Evolutionary conservation across 2,329 filamentous ascomycete species (phyloP).

Genomic region (Botrytis byssoidea): DNA sequence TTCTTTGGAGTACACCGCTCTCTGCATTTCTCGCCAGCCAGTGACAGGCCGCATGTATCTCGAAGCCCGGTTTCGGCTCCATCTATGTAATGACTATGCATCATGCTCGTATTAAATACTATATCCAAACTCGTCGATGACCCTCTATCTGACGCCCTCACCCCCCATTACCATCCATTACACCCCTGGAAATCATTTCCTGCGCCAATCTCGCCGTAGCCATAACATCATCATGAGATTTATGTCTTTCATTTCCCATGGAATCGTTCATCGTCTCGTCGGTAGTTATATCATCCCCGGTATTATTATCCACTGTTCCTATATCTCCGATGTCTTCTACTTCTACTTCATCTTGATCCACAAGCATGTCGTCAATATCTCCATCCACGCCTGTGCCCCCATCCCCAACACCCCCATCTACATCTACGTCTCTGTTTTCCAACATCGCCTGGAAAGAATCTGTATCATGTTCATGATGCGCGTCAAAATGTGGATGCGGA

Average conservation of each 20-base stretch:
- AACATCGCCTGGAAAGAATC: slow-evolving; percentile 35
- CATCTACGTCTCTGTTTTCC: slow-evolving; percentile 6
- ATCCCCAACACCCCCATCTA: slow-evolving; percentile 10
- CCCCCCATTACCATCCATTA: not conserved
- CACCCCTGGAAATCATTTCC: slow-evolving; percentile 7
- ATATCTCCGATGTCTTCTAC: slow-evolving; percentile 7
- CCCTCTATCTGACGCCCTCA: not conserved
- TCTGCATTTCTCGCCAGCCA: not conserved
- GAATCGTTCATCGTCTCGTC: not conserved
- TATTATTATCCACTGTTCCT: slow-evolving; percentile 1
- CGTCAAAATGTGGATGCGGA: slow-evolving; percentile 20
- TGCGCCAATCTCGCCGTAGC: slow-evolving; percentile 10
- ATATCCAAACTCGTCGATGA: not conserved
- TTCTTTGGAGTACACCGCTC: not conserved
- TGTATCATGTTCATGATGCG: slow-evolving; percentile 22
- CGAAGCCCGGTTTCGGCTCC: no score
- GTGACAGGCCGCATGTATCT: not conserved
- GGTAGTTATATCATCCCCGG: not conserved
- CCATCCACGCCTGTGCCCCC: slow-evolving; percentile 26
- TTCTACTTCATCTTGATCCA: slow-evolving; percentile 34
- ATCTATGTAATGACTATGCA: not conserved
- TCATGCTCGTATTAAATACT: not conserved
- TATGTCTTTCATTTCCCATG: not conserved
- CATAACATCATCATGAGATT: slow-evolving; percentile 10
- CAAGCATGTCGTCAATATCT: slow-evolving; percentile 36